Percentiles rank a stretch among this genome's conserved stretches.
These are phyloP conservation scores for Talaromyces albobiverticillius DNA, from an alignment of 2,329 filamentous ascomycete genomes.

Conservation along the genomic window DNA sequence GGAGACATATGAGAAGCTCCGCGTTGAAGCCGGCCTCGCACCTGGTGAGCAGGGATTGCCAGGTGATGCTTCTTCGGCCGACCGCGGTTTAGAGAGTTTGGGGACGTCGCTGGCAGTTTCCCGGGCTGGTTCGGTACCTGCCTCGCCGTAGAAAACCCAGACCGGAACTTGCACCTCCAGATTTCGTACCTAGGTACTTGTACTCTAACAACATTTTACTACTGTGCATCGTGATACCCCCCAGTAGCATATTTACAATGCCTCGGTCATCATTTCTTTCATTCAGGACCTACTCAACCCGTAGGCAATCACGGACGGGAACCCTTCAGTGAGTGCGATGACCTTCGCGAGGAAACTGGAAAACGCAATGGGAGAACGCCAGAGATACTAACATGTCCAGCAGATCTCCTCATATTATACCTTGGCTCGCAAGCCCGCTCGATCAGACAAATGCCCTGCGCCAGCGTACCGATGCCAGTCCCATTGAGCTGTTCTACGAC, in stretches of 20 bases:
- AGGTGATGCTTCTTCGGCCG: conserved; percentile 27
- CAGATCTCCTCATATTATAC: conserved; percentile 10
- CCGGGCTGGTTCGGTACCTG: conserved; percentile 21
- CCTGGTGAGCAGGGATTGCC: conserved; percentile 23
- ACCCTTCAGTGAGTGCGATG: conserved; percentile 23
- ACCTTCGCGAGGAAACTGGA: neutral
- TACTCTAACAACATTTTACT: neutral
- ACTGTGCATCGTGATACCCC: conserved; percentile 19
- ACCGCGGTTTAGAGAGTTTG: conserved; percentile 38
- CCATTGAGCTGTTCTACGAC: conserved; percentile 60
- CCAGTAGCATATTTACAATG: conserved; percentile 26
- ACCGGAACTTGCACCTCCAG: neutral
- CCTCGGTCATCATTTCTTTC: conserved; percentile 27
- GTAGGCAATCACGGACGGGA: conserved; percentile 18
- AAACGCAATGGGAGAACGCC: no score
- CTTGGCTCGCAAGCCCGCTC: conserved; percentile 36
- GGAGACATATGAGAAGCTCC: conserved; percentile 63
- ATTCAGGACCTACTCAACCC: conserved; percentile 25
- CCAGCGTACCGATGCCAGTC: conserved; percentile 49
- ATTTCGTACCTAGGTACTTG: no score
- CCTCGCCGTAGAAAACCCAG: neutral
- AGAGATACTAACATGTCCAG: conserved; percentile 1
- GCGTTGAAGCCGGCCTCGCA: conserved; percentile 40
- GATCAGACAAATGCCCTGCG: conserved; percentile 30
- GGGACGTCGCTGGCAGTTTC: conserved; percentile 29